These are phyloP conservation scores for Cladosporium sp. DNA, from an alignment of 2,329 filamentous ascomycete genomes.

Conservation along the genomic window DNA sequence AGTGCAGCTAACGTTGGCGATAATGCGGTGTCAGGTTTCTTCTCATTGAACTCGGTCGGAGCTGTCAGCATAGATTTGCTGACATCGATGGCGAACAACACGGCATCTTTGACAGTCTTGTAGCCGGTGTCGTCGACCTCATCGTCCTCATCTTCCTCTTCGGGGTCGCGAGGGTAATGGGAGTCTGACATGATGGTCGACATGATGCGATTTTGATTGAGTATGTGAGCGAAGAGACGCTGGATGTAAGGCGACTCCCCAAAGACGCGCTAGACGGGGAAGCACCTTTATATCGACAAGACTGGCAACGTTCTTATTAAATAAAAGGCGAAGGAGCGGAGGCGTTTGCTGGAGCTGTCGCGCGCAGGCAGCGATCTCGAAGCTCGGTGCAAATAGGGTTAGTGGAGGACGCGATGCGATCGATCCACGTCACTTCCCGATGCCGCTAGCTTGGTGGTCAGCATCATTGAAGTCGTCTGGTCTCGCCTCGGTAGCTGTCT, in stretches of 20 bases:
- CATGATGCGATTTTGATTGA: background rate
- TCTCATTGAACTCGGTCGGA: constrained; percentile 62
- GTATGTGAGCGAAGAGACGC: too few relatives aligned
- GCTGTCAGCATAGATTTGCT: constrained; percentile 77
- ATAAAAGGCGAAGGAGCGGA: too few relatives aligned
- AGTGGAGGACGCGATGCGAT: background rate
- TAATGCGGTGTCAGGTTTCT: constrained; percentile 68
- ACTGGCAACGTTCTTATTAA: too few relatives aligned
- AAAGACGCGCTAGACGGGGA: too few relatives aligned
- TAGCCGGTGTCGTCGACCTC: constrained; percentile 69
- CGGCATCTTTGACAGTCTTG: constrained; percentile 91
- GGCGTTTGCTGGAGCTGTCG: background rate
- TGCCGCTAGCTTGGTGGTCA: constrained; percentile 4
- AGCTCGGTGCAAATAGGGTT: background rate
- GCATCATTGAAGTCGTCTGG: constrained; percentile 10
- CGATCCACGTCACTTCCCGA: background rate
- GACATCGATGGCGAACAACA: constrained; percentile 92
- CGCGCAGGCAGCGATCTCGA: background rate
- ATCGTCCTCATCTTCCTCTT: constrained; percentile 61
- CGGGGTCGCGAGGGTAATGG: constrained; percentile 29
- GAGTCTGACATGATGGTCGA: constrained; percentile 17
- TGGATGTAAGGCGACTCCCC: too few relatives aligned
- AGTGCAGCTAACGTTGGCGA: constrained; percentile 78
- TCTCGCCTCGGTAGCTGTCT: too few relatives aligned
- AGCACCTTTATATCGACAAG: too few relatives aligned